Conservation (phyloP, 495 filamentous ascomycete genomes). For the Hypoxylon rickii region DNA sequence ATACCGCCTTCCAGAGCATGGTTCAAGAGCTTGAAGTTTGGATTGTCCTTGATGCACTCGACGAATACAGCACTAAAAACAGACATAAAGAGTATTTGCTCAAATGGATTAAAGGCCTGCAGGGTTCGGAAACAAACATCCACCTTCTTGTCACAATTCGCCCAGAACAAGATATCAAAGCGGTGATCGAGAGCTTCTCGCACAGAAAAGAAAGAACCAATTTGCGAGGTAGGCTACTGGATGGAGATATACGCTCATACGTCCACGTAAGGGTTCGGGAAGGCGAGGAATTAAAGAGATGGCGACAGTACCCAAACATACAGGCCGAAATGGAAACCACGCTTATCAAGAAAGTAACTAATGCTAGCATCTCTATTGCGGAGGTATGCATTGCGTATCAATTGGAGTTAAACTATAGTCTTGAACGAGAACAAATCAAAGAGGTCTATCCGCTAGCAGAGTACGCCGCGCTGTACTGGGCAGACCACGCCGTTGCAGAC, state of each 20-base stretch:
- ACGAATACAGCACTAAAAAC: conserved; percentile 39
- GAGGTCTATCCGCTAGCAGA: too few relatives aligned
- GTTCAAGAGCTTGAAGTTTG: conserved; percentile 30
- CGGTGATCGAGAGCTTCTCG: neutral
- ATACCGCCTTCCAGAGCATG: conserved; percentile 21
- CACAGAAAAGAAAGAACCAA: conserved; percentile 4
- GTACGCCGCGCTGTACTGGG: too few relatives aligned
- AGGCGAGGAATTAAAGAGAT: conserved; percentile 3
- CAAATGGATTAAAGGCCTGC: conserved; percentile 3
- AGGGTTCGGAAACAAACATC: conserved; percentile 5
- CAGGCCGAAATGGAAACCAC: conserved; percentile 37
- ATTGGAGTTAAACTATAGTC: too few relatives aligned
- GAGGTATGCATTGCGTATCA: too few relatives aligned
- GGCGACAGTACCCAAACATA: conserved; percentile 19
- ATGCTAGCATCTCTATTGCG: too few relatives aligned
- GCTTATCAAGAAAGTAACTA: conserved; percentile 34
- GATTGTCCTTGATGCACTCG: conserved; percentile 55
- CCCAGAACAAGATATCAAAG: conserved; percentile 30
- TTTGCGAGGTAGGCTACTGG: conserved; percentile 9
- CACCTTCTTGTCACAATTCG: conserved; percentile 38
- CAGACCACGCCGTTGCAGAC: too few relatives aligned
- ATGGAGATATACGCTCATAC: conserved; percentile 32
- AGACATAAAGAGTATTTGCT: neutral
- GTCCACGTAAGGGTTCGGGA: conserved; percentile 17
- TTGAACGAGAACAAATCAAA: too few relatives aligned